These are phyloP conservation scores for Diaporthe nobilis DNA, from an alignment of 2,329 filamentous ascomycete genomes.

Conservation along the genomic window DNA sequence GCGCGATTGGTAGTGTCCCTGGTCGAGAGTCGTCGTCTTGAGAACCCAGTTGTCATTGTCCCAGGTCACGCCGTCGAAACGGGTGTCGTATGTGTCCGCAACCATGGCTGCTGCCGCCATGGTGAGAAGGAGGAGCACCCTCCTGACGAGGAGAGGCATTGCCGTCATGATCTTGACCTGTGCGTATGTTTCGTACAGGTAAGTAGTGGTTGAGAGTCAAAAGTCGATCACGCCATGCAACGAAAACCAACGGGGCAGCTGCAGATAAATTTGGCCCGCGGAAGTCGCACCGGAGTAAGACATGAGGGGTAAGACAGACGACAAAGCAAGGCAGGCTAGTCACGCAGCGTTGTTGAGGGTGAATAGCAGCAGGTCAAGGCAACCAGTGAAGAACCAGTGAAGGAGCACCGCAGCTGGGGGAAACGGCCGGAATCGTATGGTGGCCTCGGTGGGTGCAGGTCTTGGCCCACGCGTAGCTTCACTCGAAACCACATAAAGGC, in stretches of 20 bases:
- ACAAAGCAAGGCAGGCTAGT: constrained; percentile 11
- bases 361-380: not conserved
- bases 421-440: constrained; percentile 12
- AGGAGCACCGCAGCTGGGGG: not conserved
- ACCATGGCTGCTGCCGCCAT: not conserved
- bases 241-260: not conserved
- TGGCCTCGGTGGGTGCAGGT: constrained; percentile 20
- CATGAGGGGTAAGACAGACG: constrained; percentile 16
- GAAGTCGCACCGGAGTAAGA: constrained; percentile 28
- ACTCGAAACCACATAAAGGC: not conserved
- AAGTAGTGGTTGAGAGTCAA: constrained; percentile 1
- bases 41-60: constrained; percentile 48
- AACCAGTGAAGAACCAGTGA: constrained; percentile 22
- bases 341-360: not conserved
- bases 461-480: constrained; percentile 13
- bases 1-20: constrained; percentile 48
- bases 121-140: constrained; percentile 3
- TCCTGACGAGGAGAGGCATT: not conserved
- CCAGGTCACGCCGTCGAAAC: constrained; percentile 48
- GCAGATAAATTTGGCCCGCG: not conserved
- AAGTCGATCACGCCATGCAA: not conserved
- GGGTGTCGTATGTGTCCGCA: constrained; percentile 44
- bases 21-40: constrained; percentile 45
- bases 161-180: not conserved
- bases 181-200: not conserved